Percentiles rank a stretch among this genome's conserved stretches.
Conservation (phyloP, 2,329 filamentous ascomycete species). For the Stromatinia cepivora region DNA sequence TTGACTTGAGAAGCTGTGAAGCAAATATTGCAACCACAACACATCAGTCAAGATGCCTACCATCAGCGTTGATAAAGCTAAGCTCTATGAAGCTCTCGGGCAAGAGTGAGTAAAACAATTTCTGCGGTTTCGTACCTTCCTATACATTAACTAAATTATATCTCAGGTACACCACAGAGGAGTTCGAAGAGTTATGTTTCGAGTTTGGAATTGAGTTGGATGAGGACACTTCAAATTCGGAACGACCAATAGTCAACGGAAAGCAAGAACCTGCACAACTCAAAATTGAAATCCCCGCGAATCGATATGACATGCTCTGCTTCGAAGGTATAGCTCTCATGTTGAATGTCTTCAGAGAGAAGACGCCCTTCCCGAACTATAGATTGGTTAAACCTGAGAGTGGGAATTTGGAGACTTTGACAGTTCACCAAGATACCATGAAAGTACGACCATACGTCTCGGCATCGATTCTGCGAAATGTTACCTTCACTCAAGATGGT, state of each 20-base stretch:
- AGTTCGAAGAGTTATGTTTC: conserved; percentile 97
- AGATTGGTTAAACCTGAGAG: conserved; percentile 68
- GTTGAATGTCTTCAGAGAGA: conserved; percentile 90
- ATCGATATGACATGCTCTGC: conserved; percentile 92
- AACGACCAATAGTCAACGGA: conserved; percentile 72
- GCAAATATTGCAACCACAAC: conserved; percentile 9
- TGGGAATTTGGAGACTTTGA: conserved; percentile 77
- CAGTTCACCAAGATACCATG: conserved; percentile 71
- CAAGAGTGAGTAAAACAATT: conserved; percentile 63
- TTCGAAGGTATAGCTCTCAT: conserved; percentile 96
- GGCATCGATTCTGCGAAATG: conserved; percentile 82
- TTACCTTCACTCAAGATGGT: conserved; percentile 86
- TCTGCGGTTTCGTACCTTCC: conserved; percentile 23
- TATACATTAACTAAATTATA: conserved; percentile 28
- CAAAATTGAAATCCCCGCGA: conserved; percentile 97
- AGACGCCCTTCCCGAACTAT: conserved; percentile 75
- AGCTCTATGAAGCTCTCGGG: conserved; percentile 89
- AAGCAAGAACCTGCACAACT: conserved; percentile 86
- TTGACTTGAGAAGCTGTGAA: conserved; percentile 6
- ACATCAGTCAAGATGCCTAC: conserved; percentile 73
- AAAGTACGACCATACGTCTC: conserved; percentile 86
- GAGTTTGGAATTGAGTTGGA: conserved; percentile 96
- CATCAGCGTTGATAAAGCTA: conserved; percentile 93
- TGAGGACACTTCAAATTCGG: conserved; percentile 64
- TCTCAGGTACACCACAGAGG: conserved; percentile 79